Base-by-base conservation (phyloP, 1,139 yeast species). In the Blastobotrys petasosporus region DNA sequence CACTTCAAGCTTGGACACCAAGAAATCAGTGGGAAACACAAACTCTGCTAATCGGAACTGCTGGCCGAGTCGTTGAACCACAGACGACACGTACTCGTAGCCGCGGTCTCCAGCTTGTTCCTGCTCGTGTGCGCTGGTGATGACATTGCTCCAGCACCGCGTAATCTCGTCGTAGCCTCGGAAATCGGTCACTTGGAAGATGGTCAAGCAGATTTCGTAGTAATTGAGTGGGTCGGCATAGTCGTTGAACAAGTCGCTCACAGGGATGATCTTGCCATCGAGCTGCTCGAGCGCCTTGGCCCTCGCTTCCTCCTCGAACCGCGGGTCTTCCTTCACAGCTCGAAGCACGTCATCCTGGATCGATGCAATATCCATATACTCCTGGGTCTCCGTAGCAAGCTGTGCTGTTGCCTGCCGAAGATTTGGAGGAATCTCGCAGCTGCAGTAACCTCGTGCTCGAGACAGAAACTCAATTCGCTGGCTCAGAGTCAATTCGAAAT, bases 371-470 rank as follows among this genome's bases (percentile, higher is more conserved):
- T 86, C 94, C 58, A 90, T 78, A 44, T 85, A 75, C 60, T 90
- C 96, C 55, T 81, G 84, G 32, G 90, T 83, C 53, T 76, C 71
- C 9, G 80, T 73, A 1, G 87, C 75, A 48, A 92, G 71, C 57
- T 79, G 82, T 30, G 82, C 77, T 77, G 86, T 82, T 15, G 61
- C 55, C 58, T 84, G 94, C 54, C 94, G 76, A 57, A 82, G 74
- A 50, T 76, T 79, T 30, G 94, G 88, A 17, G 94, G 84, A 54
- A 92, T 81, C 29, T 79, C 80, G 63, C 95, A 83, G 59, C 85
- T 85, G 62, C 96, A 85, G 69, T 86, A 90, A 2, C 96, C 96
- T 62, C 84, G 85, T 1, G 97, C 97, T 54, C 97, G 77, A 1
- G 97, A 85, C 50, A 92, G 73, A 60, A 78, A 88, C 63, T 90